Percentiles rank a stretch among this genome's conserved stretches.
Conservation (phyloP, 306 rosid species). For the Mucuna pruriens region DNA sequence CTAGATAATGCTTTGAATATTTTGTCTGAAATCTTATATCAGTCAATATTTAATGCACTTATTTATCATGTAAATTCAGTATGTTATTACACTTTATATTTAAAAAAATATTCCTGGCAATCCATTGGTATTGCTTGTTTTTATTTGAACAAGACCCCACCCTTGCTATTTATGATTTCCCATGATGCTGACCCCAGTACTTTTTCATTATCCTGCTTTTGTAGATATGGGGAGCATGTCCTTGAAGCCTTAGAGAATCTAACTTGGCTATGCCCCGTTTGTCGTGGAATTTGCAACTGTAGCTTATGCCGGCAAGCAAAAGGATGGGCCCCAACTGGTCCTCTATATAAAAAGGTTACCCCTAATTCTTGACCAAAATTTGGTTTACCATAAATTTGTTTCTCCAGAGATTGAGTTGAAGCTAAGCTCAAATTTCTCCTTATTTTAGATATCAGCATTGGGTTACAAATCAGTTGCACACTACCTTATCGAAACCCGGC, state of each 20-base stretch:
- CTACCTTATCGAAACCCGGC: slow-evolving; percentile 82
- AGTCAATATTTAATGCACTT: not conserved
- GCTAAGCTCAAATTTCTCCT: slow-evolving; percentile 40
- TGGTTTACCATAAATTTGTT: slow-evolving; percentile 18
- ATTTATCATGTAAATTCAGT: not conserved
- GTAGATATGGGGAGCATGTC: slow-evolving; percentile 94
- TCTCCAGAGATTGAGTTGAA: not conserved
- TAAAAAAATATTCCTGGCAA: not conserved
- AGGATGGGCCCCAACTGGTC: slow-evolving; percentile 93
- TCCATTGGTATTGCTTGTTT: not conserved
- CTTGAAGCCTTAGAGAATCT: slow-evolving; percentile 78
- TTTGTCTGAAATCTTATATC: not conserved
- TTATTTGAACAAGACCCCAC: not conserved
- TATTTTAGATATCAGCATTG: slow-evolving; percentile 59
- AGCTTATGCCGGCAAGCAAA: slow-evolving; percentile 88
- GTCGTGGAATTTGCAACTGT: slow-evolving; percentile 99
- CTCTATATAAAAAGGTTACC: slow-evolving; percentile 78
- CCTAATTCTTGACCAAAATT: slow-evolving; percentile 26
- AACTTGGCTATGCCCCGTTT: slow-evolving; percentile 78
- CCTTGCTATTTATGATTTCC: not conserved
- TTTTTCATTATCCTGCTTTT: slow-evolving; percentile 20
- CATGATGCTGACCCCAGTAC: not conserved
- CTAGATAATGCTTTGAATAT: slow-evolving; percentile 27
- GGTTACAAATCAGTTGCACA: slow-evolving; percentile 96
- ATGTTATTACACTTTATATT: not conserved